phyloP scores from a whole-genome alignment of 2,329 filamentous ascomycete genomes.

The Chrysoporthe deuterocubensis region DNA sequence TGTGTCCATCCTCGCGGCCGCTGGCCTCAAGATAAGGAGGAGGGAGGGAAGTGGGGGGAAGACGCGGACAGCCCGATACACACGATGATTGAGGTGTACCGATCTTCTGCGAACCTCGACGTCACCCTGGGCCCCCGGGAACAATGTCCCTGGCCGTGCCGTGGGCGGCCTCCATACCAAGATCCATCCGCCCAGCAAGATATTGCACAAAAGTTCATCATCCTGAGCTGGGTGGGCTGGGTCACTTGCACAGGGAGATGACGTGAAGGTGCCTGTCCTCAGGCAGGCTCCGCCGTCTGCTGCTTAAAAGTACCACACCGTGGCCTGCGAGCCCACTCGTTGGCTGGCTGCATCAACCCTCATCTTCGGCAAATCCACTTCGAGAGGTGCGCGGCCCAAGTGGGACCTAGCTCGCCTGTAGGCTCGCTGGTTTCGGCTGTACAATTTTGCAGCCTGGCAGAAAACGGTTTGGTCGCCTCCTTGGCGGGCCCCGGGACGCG shows the following conservation, averaged over 20 bases:
- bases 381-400: slow-evolving; percentile 2
- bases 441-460: slow-evolving; percentile 11
- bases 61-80: background rate
- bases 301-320: slow-evolving; percentile 5
- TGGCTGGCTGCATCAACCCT: background rate
- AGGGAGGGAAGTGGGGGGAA: background rate
- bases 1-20: background rate
- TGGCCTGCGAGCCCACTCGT: slow-evolving; percentile 4
- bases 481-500: background rate
- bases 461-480: slow-evolving; percentile 2
- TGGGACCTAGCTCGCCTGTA: background rate
- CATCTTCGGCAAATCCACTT: slow-evolving; percentile 5
- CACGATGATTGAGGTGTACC: background rate
- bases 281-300: background rate
- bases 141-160: background rate
- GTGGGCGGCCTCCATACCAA: slow-evolving; percentile 4
- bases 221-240: background rate
- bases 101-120: background rate
- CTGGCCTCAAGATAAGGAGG: slow-evolving; percentile 1
- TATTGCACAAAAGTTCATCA: background rate
- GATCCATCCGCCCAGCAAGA: background rate
- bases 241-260: background rate
- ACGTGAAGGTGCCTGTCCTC: slow-evolving; percentile 11
- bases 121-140: background rate
- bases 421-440: slow-evolving; percentile 12